Evolutionary conservation across 106 monocot genomes (phyloP).

Genomic region (Dioscorea dumetorum): DNA sequence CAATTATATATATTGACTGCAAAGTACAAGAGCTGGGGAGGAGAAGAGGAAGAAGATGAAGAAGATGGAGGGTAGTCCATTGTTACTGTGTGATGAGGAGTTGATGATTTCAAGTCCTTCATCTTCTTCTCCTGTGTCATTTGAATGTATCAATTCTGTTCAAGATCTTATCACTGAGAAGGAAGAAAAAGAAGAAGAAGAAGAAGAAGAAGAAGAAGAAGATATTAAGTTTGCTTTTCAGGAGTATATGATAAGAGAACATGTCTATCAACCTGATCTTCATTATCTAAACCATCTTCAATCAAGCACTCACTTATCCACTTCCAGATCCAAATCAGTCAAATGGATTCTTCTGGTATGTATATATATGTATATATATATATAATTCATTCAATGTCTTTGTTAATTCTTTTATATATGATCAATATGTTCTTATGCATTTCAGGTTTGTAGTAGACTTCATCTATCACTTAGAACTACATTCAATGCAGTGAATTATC

Average conservation of each 20-base stretch:
- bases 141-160: not conserved
- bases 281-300: constrained; percentile 23
- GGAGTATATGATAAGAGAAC: constrained; percentile 22
- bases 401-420: not conserved
- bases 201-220: not conserved
- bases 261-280: not conserved
- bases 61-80: not conserved
- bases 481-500: constrained; percentile 56
- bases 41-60: constrained; percentile 8
- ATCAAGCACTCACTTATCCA: not conserved
- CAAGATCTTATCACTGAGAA: too few species aligned
- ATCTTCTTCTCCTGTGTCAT: not conserved
- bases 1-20: not conserved
- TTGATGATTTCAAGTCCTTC: not conserved
- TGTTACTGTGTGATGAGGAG: constrained; percentile 25
- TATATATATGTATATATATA: too few species aligned
- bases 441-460: constrained; percentile 33
- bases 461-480: constrained; percentile 24
- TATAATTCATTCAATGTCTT: not conserved
- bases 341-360: constrained; percentile 54
- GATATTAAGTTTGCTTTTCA: constrained; percentile 6
- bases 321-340: constrained; percentile 32
- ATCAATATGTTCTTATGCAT: not conserved
- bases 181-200: too few species aligned
- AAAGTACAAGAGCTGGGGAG: not conserved